These are phyloP conservation scores for Dioscorea cayenensis DNA, from an alignment of 116 monocot genomes.

Conservation along the genomic window DNA sequence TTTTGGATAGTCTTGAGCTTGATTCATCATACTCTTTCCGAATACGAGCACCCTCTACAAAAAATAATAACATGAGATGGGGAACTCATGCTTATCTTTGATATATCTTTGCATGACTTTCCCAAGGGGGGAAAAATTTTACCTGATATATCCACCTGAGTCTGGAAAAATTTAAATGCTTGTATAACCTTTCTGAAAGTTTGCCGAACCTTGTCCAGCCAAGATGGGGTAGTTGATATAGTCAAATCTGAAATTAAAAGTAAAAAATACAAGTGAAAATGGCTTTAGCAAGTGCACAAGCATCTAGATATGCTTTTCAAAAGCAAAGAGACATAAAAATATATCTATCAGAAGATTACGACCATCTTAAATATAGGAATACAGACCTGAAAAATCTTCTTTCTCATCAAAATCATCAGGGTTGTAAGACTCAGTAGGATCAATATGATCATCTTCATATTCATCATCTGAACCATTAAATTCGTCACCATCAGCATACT, in stretches of 20 bases:
- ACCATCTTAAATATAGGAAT: not conserved
- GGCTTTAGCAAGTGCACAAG: too few relatives aligned
- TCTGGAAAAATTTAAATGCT: slow-evolving; percentile 77
- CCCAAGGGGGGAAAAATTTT: not conserved
- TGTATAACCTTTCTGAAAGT: slow-evolving; percentile 62
- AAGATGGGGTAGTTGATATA: slow-evolving; percentile 40
- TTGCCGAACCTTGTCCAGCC: slow-evolving; percentile 76
- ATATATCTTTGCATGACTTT: too few relatives aligned
- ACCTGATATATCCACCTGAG: slow-evolving; percentile 89
- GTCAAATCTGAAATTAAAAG: slow-evolving; percentile 33
- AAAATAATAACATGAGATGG: slow-evolving; percentile 2
- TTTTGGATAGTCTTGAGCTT: slow-evolving; percentile 79
- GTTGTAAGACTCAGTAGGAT: slow-evolving; percentile 27
- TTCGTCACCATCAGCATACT: slow-evolving; percentile 34
- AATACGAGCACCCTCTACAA: slow-evolving; percentile 65
- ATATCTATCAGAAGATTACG: too few relatives aligned
- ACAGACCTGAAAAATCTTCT: slow-evolving; percentile 39
- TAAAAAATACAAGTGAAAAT: not conserved
- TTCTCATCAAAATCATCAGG: slow-evolving; percentile 39
- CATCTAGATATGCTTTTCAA: too few relatives aligned
- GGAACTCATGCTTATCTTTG: slow-evolving; percentile 4
- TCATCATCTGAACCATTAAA: slow-evolving; percentile 37
- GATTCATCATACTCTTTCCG: slow-evolving; percentile 87
- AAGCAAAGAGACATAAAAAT: too few relatives aligned
- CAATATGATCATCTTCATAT: slow-evolving; percentile 32